phyloP scores from a whole-genome alignment of 306 rosid species.

The Trifolium pratense region DNA sequence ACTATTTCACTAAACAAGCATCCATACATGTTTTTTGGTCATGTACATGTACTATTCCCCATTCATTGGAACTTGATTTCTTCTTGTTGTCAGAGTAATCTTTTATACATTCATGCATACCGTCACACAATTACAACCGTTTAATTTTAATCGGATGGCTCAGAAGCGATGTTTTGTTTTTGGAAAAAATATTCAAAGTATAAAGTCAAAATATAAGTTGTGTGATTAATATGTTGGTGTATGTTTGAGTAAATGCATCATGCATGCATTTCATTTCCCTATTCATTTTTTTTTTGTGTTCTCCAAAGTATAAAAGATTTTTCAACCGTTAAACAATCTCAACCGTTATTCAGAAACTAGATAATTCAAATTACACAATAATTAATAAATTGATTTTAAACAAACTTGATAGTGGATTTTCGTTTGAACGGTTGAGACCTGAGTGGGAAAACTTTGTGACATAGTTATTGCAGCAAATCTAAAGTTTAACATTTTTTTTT shows the following conservation, averaged over 20 bases:
- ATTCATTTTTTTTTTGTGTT: no score
- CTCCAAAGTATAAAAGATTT: no score
- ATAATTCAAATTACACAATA: no score
- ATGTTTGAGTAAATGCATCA: background rate
- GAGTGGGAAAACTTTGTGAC: no score
- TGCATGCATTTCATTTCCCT: no score
- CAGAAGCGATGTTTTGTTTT: background rate
- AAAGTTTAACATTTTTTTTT: no score
- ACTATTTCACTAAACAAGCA: background rate
- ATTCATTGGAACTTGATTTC: conserved; percentile 11
- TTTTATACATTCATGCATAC: background rate
- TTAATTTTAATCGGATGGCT: background rate
- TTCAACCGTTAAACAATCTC: no score
- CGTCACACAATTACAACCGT: background rate
- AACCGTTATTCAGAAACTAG: no score
- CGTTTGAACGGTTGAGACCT: no score
- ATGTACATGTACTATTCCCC: background rate
- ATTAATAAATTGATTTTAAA: no score
- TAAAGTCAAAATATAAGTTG: background rate
- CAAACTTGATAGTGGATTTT: no score
- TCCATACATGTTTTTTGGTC: background rate
- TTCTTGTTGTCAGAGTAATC: background rate
- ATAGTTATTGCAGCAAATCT: no score
- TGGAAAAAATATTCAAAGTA: background rate
- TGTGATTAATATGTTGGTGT: background rate